phyloP scores from a whole-genome alignment of 139 green algal species.

The Chlorokybus atmophyticus region DNA sequence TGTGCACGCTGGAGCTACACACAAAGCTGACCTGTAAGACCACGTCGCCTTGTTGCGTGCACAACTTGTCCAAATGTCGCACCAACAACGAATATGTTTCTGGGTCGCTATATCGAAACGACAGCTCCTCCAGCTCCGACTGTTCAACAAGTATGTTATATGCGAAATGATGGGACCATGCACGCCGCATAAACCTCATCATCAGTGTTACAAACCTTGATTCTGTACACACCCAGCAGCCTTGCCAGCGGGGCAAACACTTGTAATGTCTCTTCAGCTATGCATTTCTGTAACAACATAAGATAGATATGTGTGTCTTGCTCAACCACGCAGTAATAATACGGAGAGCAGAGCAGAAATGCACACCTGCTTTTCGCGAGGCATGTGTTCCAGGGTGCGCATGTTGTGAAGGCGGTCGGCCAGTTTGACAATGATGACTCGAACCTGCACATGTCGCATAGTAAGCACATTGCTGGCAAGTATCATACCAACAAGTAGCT shows the following conservation, averaged over 20 bases:
- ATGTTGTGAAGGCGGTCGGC: constrained; percentile 89
- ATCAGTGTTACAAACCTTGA: constrained; percentile 60
- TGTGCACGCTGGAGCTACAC: background rate
- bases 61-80: constrained; percentile 30
- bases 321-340: too few relatives aligned
- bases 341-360: too few relatives aligned
- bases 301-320: too few relatives aligned
- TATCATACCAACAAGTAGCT: too few relatives aligned
- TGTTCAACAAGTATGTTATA: constrained; percentile 3
- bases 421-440: constrained; percentile 87
- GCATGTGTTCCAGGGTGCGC: constrained; percentile 72
- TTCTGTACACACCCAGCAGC: constrained; percentile 65
- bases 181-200: too few relatives aligned
- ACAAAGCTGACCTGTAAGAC: constrained; percentile 5
- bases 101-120: constrained; percentile 48
- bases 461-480: too few relatives aligned
- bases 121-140: constrained; percentile 72
- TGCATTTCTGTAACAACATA: constrained; percentile 35
- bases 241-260: constrained; percentile 72
- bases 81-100: constrained; percentile 26
- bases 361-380: constrained; percentile 60
- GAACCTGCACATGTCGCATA: too few relatives aligned
- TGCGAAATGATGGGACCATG: too few relatives aligned
- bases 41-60: constrained; percentile 15
- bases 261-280: constrained; percentile 57